These are phyloP conservation scores for Apiospora hydei DNA, from an alignment of 2,329 filamentous ascomycete species.

Conservation along the genomic window DNA sequence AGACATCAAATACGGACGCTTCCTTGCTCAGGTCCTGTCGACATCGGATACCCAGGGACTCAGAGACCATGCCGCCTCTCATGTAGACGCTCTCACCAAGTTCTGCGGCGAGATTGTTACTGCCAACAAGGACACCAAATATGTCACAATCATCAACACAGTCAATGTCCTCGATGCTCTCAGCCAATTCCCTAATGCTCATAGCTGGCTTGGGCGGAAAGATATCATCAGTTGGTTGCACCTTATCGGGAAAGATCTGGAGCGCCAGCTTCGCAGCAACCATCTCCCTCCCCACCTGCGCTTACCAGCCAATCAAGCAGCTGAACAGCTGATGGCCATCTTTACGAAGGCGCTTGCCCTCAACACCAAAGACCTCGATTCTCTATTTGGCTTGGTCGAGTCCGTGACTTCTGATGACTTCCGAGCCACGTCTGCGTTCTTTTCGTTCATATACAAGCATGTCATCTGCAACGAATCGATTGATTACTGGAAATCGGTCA, in stretches of 20 bases:
- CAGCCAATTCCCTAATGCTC: slow-evolving; percentile 68
- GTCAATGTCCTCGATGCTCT: slow-evolving; percentile 87
- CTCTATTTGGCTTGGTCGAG: slow-evolving; percentile 85
- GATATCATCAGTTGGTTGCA: slow-evolving; percentile 68
- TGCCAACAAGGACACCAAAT: slow-evolving; percentile 73
- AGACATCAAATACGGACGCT: slow-evolving; percentile 86
- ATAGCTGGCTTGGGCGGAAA: slow-evolving; percentile 75
- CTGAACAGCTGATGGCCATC: slow-evolving; percentile 85
- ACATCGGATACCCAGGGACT: slow-evolving; percentile 78
- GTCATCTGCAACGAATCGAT: slow-evolving; percentile 86
- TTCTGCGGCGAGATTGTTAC: slow-evolving; percentile 69
- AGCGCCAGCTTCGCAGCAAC: slow-evolving; percentile 75
- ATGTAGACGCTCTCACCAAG: slow-evolving; percentile 75
- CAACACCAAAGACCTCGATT: slow-evolving; percentile 79
- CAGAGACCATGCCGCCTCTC: slow-evolving; percentile 75
- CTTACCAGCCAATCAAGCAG: slow-evolving; percentile 86
- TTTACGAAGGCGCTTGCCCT: slow-evolving; percentile 81
- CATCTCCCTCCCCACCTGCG: slow-evolving; percentile 75
- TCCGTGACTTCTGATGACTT: slow-evolving; percentile 84
- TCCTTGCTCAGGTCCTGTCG: slow-evolving; percentile 86
- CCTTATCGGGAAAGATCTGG: slow-evolving; percentile 77
- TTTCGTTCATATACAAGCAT: slow-evolving; percentile 82
- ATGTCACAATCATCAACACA: slow-evolving; percentile 79
- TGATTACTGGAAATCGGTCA: slow-evolving; percentile 82
- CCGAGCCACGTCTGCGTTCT: slow-evolving; percentile 76